Base-by-base conservation (phyloP, 495 filamentous ascomycete genomes). In the Halenospora varia region DNA sequence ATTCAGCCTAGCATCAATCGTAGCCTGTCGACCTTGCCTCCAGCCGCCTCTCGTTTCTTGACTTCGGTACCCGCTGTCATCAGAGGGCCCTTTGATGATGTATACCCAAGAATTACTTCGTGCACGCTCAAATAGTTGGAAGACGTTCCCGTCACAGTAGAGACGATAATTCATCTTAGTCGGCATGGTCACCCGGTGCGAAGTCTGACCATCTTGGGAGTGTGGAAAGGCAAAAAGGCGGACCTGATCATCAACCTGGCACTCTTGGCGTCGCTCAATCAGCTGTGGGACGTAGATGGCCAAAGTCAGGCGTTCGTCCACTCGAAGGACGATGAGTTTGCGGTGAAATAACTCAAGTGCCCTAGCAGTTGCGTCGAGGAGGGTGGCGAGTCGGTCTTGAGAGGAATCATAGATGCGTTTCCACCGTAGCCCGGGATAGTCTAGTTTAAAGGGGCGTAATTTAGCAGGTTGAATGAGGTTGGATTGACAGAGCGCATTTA, bases 181-280 rank as follows among this genome's bases (percentile, higher is more conserved):
- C 0, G 71, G 71, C 0, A 76, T 55, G 3, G 67, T 62, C 19
- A 70, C 53, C 2, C 75, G 66, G 47, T 75, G 70, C 26, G 67
- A 59, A 1, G 60, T 65, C 41, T 70, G 53, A 8, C 54, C 62
- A 17, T 70, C 73, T 50, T 77, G 72, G 2, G 76, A 73, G 44
- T 73, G 73, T 8, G 77, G 72, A 45, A 81, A 77, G 0, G 77
- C 77, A 58, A 80, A 73, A 10, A 80, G 60, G 2, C 77, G 73
- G 6, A 78, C 74, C 11, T 49, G 57, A 53, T 70, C 64, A 48
- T 73, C 72, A 8, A 79, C 75, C 9, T 65, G 52, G 53, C 53
- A 65, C 52, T 79, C 77, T 25, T 71, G 35, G 10, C 65, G 55
- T 20, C 54, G 65, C 26, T 66, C 65, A 13, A 78, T 61, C 62